These are phyloP conservation scores for Elaeis oleifera DNA, from an alignment of 202 grass and related monocot species.

Conservation along the genomic window DNA sequence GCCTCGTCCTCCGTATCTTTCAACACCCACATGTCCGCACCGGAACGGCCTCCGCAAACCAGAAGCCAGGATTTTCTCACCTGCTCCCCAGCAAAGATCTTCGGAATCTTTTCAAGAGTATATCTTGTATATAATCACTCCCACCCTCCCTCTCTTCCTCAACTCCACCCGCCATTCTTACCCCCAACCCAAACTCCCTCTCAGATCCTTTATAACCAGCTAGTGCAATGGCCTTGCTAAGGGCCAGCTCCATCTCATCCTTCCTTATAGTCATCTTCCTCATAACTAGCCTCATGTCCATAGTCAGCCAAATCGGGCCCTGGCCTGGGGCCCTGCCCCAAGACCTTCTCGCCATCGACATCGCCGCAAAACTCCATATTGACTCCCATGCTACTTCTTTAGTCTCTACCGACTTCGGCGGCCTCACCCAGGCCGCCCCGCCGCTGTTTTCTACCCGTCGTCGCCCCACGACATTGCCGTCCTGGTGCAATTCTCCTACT, in stretches of 20 bases:
- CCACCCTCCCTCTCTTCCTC: background rate
- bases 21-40: background rate
- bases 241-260: background rate
- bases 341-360: slow-evolving; percentile 4
- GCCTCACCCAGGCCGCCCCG: slow-evolving; percentile 6
- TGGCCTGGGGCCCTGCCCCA: background rate
- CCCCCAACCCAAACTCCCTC: background rate
- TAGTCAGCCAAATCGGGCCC: background rate
- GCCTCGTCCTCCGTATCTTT: slow-evolving; percentile 9
- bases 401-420: slow-evolving; percentile 48
- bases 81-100: background rate
- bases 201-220: background rate
- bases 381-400: background rate
- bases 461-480: slow-evolving; percentile 40
- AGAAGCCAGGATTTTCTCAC: background rate
- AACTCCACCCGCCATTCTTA: background rate
- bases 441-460: slow-evolving; percentile 63
- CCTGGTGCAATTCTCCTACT: slow-evolving; percentile 44
- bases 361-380: background rate
- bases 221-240: background rate
- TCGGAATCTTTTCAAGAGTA: background rate
- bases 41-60: background rate
- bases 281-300: background rate
- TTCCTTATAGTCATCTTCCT: slow-evolving; percentile 1
- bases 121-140: background rate